Evolutionary conservation across 768 basidiomycete genomes (phyloP).

Genomic region (Lentinula raphanica): DNA sequence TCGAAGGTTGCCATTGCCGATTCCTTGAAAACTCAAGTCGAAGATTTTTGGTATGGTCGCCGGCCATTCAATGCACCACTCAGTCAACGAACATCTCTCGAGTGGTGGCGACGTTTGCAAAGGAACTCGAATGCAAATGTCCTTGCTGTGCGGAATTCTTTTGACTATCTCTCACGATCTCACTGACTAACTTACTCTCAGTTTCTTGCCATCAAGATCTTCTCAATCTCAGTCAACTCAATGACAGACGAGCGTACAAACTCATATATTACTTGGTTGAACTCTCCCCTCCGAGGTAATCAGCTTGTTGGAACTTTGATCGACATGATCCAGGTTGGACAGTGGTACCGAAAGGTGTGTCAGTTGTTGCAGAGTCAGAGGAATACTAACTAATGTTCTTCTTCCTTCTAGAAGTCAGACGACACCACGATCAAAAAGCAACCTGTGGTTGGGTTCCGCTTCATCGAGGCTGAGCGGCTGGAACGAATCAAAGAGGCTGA

Average conservation of each 20-base stretch:
- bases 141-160: constrained; percentile 5
- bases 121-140: constrained; percentile 3
- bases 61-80: constrained; percentile 7
- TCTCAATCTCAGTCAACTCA: constrained; percentile 20
- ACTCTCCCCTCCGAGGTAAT: constrained; percentile 17
- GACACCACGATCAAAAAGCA: too few species aligned
- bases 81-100: background rate
- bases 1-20: background rate
- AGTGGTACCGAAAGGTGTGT: constrained; percentile 10
- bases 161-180: too few species aligned
- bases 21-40: constrained; percentile 1
- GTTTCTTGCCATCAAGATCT: constrained; percentile 18
- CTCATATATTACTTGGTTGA: constrained; percentile 20
- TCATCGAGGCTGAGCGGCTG: too few species aligned
- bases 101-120: constrained; percentile 1
- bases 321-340: background rate
- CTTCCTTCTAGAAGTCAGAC: too few species aligned
- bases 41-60: background rate
- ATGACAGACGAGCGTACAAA: constrained; percentile 24
- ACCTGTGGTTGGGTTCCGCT: too few species aligned
- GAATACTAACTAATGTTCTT: too few species aligned
- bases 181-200: constrained; percentile 6
- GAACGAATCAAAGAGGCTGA: too few species aligned
- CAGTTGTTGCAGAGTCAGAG: too few species aligned
- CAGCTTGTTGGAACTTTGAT: constrained; percentile 9